These are phyloP conservation scores for Kurtzmaniella natalensis DNA, from an alignment of 1,139 yeast species.

Conservation along the genomic window DNA sequence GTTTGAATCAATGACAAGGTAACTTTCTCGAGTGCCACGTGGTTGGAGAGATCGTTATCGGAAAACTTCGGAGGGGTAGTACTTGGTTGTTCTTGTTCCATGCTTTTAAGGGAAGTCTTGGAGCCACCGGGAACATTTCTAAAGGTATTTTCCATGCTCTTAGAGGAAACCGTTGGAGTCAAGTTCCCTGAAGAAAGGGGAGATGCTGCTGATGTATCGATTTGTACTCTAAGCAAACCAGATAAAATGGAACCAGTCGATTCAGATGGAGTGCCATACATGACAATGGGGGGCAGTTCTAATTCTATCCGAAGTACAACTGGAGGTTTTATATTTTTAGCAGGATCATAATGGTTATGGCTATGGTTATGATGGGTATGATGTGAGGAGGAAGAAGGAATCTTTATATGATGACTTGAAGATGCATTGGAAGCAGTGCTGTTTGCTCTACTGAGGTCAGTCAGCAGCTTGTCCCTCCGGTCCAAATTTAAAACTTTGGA, in stretches of 20 bases:
- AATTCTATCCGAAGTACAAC: conserved; percentile 55
- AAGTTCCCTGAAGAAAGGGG: background rate
- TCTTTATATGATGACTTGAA: no score
- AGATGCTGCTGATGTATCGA: background rate
- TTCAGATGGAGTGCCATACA: conserved; percentile 75
- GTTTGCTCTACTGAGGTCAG: background rate
- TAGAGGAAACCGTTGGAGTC: background rate
- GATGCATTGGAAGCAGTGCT: no score
- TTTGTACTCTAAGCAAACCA: conserved; percentile 43
- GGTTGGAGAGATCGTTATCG: conserved; percentile 13
- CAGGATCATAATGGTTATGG: background rate
- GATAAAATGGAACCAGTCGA: conserved; percentile 84
- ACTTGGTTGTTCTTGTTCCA: background rate
- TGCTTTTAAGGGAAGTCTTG: conserved; percentile 3
- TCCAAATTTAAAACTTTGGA: conserved; percentile 1
- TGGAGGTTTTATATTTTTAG: background rate
- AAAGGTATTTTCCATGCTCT: conserved; percentile 7
- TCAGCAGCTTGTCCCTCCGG: background rate
- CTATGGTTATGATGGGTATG: background rate
- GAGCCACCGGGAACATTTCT: background rate
- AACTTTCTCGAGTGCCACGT: conserved; percentile 48
- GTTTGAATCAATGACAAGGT: conserved; percentile 67
- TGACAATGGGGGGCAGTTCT: conserved; percentile 87
- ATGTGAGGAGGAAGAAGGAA: background rate
- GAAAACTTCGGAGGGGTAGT: background rate